Percentiles rank a stretch among this genome's conserved stretches.
phyloP scores from a whole-genome alignment of 2,329 filamentous ascomycete species.

The Paecilomyces niveus region DNA sequence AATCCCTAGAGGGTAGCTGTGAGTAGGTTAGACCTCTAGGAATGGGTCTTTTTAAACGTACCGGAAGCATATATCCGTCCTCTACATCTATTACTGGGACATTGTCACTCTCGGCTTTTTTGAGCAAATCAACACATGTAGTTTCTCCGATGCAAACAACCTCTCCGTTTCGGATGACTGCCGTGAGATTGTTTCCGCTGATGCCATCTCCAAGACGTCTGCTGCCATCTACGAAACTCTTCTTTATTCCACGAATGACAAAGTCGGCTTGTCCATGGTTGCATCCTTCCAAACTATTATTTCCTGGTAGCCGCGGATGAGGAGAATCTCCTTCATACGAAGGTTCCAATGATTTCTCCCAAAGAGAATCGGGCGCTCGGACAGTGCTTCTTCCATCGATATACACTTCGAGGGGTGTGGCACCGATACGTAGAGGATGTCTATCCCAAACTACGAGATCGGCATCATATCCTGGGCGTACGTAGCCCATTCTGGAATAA shows the following conservation, averaged over 20 bases:
- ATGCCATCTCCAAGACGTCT: neutral
- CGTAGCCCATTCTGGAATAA: slow-evolving; percentile 42
- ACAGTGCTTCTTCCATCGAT: slow-evolving; percentile 47
- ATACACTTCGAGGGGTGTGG: slow-evolving; percentile 55
- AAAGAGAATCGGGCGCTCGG: neutral
- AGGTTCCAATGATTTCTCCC: neutral
- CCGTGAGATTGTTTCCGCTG: neutral
- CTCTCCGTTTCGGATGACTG: neutral
- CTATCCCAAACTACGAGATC: slow-evolving; percentile 58
- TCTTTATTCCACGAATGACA: neutral
- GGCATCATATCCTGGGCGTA: slow-evolving; percentile 55
- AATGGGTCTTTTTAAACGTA: neutral
- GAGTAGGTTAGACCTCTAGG: neutral
- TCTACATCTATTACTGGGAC: neutral
- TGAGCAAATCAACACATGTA: neutral
- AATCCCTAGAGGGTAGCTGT: neutral
- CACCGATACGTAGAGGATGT: slow-evolving; percentile 54
- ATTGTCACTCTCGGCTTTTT: neutral
- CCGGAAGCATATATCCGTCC: neutral
- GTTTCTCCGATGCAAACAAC: neutral
- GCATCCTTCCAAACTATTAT: neutral
- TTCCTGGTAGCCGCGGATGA: neutral
- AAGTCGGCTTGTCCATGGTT: neutral
- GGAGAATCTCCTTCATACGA: neutral
- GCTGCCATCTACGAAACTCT: neutral